Evolutionary conservation across 768 basidiomycete species (phyloP), one percentile per base, ranked within the genome.

Genomic region (Amanita subjunquillea): DNA sequence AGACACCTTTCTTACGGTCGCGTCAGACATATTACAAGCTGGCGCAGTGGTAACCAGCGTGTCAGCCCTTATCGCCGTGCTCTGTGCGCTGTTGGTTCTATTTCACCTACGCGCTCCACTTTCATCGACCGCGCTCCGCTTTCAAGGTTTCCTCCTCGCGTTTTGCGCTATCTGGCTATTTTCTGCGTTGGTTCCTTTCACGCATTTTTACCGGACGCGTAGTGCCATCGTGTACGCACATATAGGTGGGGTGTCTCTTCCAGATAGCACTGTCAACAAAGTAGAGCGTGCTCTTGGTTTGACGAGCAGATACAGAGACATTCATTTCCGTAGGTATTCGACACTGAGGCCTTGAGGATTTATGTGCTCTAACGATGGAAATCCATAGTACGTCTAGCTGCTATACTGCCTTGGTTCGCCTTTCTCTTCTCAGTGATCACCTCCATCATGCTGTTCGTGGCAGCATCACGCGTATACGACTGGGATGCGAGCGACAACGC

Each of bases 111-210:
- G 51, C 3, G 58, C 47, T 30, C 54, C 55, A 4, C 50, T 56
- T 10, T 60, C 60, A 2, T 51, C 59, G 13, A 53, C 50, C n/a
- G 54, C 54, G n/a, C 64, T 71, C 43, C 59, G 58, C 23, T 13
- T 67, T 29, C 71, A 72, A 60, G 66, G 56, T 50, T 60, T 53
- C 50, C 23, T 67, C 13, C 65, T 78, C 45, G 61, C 65, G 20
- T 73, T 77, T 57, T 67, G 67, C 56, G 59, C 67, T 34, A 40
- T 69, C 23, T 77, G 72, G 71, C 62, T 79, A 39, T 67, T 78
- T 57, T 73, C 72, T 17, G 63, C 67, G 3, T 62, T 72, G 22
- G 65, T 78, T 7, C 66, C 77, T 6, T 74, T 71, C 58, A 72
- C 72, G 13, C 63, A 66, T 59, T 70, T 72, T 60, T 67, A 72